Conservation (phyloP, 2,329 filamentous ascomycete species). For the Conoideocrella luteorostrata region DNA sequence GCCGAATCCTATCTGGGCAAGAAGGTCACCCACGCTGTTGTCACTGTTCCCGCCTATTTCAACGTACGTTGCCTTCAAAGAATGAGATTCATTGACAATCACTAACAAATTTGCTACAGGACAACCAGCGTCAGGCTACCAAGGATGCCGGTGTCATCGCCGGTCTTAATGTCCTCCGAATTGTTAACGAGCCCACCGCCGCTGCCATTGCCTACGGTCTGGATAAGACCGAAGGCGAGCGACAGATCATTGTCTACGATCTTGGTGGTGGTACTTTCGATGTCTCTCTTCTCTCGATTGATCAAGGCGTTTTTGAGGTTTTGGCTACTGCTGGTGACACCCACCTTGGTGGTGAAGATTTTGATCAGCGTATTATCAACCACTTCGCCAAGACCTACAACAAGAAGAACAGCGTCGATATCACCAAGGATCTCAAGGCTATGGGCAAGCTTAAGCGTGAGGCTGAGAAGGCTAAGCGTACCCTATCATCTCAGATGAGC, state of each 20-base stretch:
- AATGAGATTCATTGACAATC: neutral
- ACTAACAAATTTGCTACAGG: conserved; percentile 33
- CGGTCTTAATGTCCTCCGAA: conserved; percentile 89
- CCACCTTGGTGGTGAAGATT: conserved; percentile 96
- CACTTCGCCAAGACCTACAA: conserved; percentile 97
- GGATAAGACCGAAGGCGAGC: conserved; percentile 76
- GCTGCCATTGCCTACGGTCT: conserved; percentile 93
- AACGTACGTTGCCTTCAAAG: conserved; percentile 44
- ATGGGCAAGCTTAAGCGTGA: conserved; percentile 99
- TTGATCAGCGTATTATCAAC: conserved; percentile 95
- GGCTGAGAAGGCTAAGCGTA: conserved; percentile 99
- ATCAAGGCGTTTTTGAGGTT: conserved; percentile 90
- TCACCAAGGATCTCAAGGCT: conserved; percentile 91
- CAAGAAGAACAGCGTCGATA: conserved; percentile 92
- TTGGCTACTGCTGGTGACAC: conserved; percentile 93
- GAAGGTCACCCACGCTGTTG: conserved; percentile 81
- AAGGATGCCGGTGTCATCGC: conserved; percentile 92
- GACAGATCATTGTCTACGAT: conserved; percentile 89
- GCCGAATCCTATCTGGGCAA: conserved; percentile 74
- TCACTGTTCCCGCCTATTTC: conserved; percentile 96
- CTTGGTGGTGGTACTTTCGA: conserved; percentile 92
- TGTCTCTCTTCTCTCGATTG: conserved; percentile 87
- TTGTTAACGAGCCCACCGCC: conserved; percentile 94
- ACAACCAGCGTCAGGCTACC: conserved; percentile 93
- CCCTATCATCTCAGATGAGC: conserved; percentile 88